Evolutionary conservation across 2,329 filamentous ascomycete genomes (phyloP).

Genomic region (Didymella pinodella): DNA sequence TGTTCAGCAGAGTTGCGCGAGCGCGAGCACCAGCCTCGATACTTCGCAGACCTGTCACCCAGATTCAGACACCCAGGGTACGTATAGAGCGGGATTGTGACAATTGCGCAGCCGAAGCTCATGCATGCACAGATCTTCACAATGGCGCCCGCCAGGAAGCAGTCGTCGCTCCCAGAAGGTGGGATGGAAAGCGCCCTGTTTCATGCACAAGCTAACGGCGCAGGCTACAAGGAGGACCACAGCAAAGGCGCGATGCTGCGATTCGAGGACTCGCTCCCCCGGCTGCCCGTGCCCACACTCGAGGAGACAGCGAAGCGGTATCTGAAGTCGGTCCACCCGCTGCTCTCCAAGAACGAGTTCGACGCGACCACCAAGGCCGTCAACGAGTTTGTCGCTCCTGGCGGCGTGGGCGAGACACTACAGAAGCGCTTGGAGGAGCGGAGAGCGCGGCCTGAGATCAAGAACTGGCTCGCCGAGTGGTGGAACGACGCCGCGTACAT

Average conservation of each 20-base stretch:
- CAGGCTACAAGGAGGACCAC: constrained; percentile 81
- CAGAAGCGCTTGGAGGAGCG: constrained; percentile 87
- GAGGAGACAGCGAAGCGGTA: constrained; percentile 84
- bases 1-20: constrained; percentile 53
- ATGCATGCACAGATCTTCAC: constrained; percentile 39
- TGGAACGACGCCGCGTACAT: constrained; percentile 97
- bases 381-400: constrained; percentile 86
- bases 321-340: constrained; percentile 78
- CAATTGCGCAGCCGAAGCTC: constrained; percentile 11
- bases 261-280: constrained; percentile 85
- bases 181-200: constrained; percentile 24
- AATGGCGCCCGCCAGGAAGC: constrained; percentile 52
- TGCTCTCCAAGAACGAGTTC: constrained; percentile 73
- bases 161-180: constrained; percentile 58
- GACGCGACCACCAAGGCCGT: constrained; percentile 82
- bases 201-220: constrained; percentile 4
- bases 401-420: constrained; percentile 79
- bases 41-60: constrained; percentile 44
- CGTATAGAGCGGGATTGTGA: constrained; percentile 5
- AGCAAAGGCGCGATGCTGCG: constrained; percentile 82
- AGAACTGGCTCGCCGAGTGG: constrained; percentile 98
- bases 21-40: constrained; percentile 50
- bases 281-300: constrained; percentile 79
- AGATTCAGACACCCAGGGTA: constrained; percentile 45
- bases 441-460: constrained; percentile 78